These are phyloP conservation scores for Verbascum thapsus DNA, from an alignment of 257 asterid species.

Conservation along the genomic window DNA sequence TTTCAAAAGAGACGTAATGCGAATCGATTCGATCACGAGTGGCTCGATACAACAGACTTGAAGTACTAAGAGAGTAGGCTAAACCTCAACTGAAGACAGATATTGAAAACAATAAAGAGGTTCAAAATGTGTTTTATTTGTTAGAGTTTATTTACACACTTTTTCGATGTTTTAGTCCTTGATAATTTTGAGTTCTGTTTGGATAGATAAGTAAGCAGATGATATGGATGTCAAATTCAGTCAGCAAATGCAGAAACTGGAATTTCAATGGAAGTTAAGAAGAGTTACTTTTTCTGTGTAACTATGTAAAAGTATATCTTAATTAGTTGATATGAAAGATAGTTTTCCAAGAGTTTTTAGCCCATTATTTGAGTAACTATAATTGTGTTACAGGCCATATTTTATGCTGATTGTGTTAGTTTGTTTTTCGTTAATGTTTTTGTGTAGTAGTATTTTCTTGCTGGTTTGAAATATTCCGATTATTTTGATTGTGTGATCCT, in stretches of 20 bases:
- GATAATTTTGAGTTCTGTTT: neutral
- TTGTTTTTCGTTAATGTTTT: no score
- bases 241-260: neutral
- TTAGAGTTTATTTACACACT: conserved; percentile 10
- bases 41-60: conserved; percentile 63
- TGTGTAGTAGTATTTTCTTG: no score
- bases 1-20: conserved; percentile 55
- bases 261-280: no score
- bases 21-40: conserved; percentile 73
- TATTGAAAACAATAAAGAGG: conserved; percentile 45
- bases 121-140: neutral
- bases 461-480: no score
- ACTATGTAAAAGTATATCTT: no score
- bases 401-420: no score
- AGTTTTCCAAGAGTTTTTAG: no score
- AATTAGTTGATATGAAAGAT: no score
- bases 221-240: neutral
- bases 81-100: conserved; percentile 59
- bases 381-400: no score
- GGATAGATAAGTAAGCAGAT: neutral
- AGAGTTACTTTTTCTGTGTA: no score
- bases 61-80: conserved; percentile 73
- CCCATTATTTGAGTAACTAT: no score
- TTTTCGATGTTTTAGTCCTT: neutral
- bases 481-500: no score